These are phyloP conservation scores for Colletotrichum sansevieriae DNA, from an alignment of 2,329 filamentous ascomycete genomes.

Conservation along the genomic window DNA sequence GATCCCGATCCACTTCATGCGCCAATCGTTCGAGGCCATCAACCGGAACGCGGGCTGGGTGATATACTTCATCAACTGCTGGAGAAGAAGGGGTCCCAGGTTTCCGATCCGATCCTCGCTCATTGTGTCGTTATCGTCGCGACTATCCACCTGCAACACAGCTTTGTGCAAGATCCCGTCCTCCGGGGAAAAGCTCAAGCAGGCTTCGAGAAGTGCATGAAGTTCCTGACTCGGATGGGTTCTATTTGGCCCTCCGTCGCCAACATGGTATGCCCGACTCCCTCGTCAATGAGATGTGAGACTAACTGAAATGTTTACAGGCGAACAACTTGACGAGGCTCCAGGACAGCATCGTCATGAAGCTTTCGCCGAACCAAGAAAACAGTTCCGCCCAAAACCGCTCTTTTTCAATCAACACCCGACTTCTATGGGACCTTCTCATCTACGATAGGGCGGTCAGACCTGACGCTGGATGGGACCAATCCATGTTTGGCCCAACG, in stretches of 20 bases:
- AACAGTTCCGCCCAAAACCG: conserved; percentile 17
- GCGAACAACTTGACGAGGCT: conserved; percentile 48
- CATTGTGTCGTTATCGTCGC: conserved; percentile 66
- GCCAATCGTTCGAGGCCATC: conserved; percentile 65
- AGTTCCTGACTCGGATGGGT: conserved; percentile 45
- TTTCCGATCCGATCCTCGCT: conserved; percentile 52
- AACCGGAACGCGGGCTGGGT: conserved; percentile 66
- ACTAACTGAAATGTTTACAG: conserved; percentile 22
- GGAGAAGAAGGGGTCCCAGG: conserved; percentile 57
- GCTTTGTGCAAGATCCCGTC: conserved; percentile 54
- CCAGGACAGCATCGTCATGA: conserved; percentile 48
- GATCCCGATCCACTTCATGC: conserved; percentile 67
- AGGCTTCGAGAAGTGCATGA: conserved; percentile 48
- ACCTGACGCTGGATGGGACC: conserved; percentile 41
- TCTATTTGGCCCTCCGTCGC: conserved; percentile 45
- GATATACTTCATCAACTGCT: conserved; percentile 62
- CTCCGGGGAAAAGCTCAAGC: conserved; percentile 45
- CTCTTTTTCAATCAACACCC: conserved; percentile 50
- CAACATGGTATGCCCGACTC: conserved; percentile 44
- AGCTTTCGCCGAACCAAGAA: background rate
- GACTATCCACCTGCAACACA: conserved; percentile 67
- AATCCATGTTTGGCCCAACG: conserved; percentile 44
- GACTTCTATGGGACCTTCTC: conserved; percentile 53
- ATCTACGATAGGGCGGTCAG: conserved; percentile 52
- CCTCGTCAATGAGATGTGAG: background rate